Conservation (phyloP, 2,329 filamentous ascomycete species). For the Aquanectria penicillioides region DNA sequence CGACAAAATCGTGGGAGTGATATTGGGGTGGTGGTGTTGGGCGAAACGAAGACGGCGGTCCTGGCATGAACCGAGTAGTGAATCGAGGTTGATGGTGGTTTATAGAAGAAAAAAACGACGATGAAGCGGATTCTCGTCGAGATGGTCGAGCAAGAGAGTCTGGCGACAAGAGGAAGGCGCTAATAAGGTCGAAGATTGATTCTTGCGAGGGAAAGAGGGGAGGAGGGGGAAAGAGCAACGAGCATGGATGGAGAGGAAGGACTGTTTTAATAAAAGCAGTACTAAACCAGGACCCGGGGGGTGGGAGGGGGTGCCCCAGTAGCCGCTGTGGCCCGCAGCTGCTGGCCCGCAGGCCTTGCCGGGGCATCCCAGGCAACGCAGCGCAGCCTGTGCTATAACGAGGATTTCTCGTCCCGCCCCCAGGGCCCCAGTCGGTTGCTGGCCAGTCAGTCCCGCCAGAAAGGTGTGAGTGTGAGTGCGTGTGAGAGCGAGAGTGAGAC, state of each 20-base stretch:
- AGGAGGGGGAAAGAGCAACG: slow-evolving; percentile 37
- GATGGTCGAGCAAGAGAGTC: slow-evolving; percentile 25
- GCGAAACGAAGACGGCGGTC: slow-evolving; percentile 37
- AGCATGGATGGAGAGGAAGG: slow-evolving; percentile 42
- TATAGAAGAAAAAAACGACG: too few species aligned
- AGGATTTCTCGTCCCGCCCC: slow-evolving; percentile 30
- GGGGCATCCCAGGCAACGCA: slow-evolving; percentile 13
- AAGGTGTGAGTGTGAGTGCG: slow-evolving; percentile 16
- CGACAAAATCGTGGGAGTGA: slow-evolving; percentile 27
- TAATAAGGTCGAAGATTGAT: slow-evolving; percentile 34
- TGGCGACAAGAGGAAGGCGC: slow-evolving; percentile 25
- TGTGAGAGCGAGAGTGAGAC: slow-evolving; percentile 29
- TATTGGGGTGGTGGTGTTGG: slow-evolving; percentile 29
- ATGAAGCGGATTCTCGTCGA: too few species aligned
- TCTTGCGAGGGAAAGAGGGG: slow-evolving; percentile 40
- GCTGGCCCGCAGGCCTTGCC: slow-evolving; percentile 14
- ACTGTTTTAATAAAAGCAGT: slow-evolving; percentile 45
- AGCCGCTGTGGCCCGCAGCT: slow-evolving; percentile 11
- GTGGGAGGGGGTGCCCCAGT: slow-evolving; percentile 26
- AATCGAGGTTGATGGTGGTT: too few species aligned
- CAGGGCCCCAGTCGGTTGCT: neutral
- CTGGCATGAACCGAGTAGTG: slow-evolving; percentile 40
- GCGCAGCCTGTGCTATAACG: too few species aligned
- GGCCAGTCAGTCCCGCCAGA: slow-evolving; percentile 13
- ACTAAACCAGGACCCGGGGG: slow-evolving; percentile 38